Evolutionary conservation across 106 monocot species (phyloP), one percentile per base, ranked within the genome.

Genomic region (Dendrobium nobile): DNA sequence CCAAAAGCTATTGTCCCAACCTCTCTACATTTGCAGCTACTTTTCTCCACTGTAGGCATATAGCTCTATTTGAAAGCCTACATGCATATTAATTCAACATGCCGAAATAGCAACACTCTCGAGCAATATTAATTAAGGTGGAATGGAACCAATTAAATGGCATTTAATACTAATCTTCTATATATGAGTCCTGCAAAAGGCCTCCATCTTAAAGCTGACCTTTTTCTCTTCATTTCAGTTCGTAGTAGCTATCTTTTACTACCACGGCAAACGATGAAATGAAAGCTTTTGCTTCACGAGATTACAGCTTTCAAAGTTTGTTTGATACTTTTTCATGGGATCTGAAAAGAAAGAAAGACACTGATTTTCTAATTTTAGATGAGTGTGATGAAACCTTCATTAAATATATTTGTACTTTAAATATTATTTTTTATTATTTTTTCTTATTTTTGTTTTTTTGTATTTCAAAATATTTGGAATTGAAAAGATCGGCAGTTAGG

Each of bases 151-250:
- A 13, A 70, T 37, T 70, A 70, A 70, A 70, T 70, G 70, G 13
- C 37, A 70, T 70, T 70, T 31, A 70, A 70, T 70, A 27, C 67
- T 31, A 70, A 31, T 70, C 33, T 33, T 70, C 70, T 70, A 70
- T 37, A 70, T 70, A 70, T 70, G 70, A 70, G 70, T 11, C 8
- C 70, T 70, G 70, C 70, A 70, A 37, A 70, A 70, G 37, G 70
- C 70, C 13, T 37, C 37, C 70, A 33, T 70, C 4, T 33, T 70
- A 70, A 70, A 70, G 70, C 70, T 70, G 70, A 33, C 70, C 33
- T 4, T 10, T 33, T 70, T 70, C 15, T 37, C 37, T 37, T 31
- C 70, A 70, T 31, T 70, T 70, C 13, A 31, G 33, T 33, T 70
- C 33, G 70, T 3, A 33, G 70, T 3, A 33, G 33, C 33, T 70